These are phyloP conservation scores for Lachancea waltii DNA, from an alignment of 805 yeast species.

Conservation along the genomic window DNA sequence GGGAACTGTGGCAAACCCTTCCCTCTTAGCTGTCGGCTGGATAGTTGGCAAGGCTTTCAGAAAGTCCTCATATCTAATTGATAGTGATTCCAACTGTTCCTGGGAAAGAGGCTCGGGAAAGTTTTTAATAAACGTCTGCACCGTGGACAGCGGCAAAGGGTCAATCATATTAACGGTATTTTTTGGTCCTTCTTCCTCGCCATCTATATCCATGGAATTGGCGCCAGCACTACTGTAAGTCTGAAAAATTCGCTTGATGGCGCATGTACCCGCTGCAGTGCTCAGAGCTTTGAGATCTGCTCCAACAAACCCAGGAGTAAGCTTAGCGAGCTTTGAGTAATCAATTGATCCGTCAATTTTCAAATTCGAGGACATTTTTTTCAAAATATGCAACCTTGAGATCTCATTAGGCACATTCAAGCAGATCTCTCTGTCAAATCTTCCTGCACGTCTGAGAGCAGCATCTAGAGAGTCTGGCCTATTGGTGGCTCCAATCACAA, in stretches of 20 bases:
- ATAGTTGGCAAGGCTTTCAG: constrained; percentile 80
- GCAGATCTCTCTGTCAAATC: constrained; percentile 92
- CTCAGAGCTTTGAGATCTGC: constrained; percentile 93
- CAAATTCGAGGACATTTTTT: constrained; percentile 62
- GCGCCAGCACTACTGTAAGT: constrained; percentile 32
- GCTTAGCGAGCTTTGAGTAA: constrained; percentile 66
- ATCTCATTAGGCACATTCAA: constrained; percentile 90
- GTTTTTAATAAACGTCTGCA: constrained; percentile 60
- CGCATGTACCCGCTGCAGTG: constrained; percentile 91
- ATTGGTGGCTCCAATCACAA: constrained; percentile 93
- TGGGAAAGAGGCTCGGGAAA: constrained; percentile 77
- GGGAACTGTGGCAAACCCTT: constrained; percentile 97
- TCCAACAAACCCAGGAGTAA: constrained; percentile 97
- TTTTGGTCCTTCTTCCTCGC: constrained; percentile 18
- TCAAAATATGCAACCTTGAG: constrained; percentile 68
- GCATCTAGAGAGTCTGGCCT: constrained; percentile 94
- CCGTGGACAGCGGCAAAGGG: constrained; percentile 48
- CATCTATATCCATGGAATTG: constrained; percentile 28
- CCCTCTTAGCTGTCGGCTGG: constrained; percentile 96
- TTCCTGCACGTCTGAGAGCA: constrained; percentile 91
- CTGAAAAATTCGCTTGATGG: constrained; percentile 85
- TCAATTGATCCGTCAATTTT: constrained; percentile 67
- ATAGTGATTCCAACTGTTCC: constrained; percentile 68
- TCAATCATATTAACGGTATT: constrained; percentile 32
- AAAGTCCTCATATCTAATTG: constrained; percentile 76